These are phyloP conservation scores for Pestalotiopsis sp. DNA, from an alignment of 2,329 filamentous ascomycete species.

Conservation along the genomic window DNA sequence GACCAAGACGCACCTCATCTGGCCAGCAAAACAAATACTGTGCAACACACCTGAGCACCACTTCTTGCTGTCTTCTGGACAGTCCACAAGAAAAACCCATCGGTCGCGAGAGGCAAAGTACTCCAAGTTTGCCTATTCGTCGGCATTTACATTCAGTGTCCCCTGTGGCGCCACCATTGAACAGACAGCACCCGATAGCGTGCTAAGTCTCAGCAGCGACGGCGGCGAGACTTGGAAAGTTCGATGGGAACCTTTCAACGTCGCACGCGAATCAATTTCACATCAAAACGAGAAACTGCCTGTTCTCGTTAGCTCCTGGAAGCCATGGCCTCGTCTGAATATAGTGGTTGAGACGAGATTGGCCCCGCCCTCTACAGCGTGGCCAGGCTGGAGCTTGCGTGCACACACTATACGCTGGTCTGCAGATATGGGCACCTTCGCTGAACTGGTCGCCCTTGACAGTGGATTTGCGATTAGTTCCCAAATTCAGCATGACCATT, in stretches of 20 bases:
- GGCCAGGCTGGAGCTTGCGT: constrained; percentile 13
- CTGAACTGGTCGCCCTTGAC: background rate
- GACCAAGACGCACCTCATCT: constrained; percentile 3
- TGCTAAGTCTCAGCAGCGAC: constrained; percentile 33
- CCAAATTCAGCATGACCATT: background rate
- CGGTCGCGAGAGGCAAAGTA: constrained; percentile 48
- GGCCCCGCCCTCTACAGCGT: background rate
- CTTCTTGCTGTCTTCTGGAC: constrained; percentile 44
- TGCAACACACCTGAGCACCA: constrained; percentile 44
- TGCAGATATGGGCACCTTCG: too few relatives aligned
- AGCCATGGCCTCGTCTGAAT: background rate
- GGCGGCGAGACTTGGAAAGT: constrained; percentile 32
- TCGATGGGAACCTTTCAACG: constrained; percentile 11
- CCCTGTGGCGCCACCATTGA: constrained; percentile 38
- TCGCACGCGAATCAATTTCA: background rate
- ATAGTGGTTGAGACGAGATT: constrained; percentile 8
- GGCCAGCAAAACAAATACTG: constrained; percentile 46
- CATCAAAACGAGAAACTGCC: background rate
- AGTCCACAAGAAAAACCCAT: constrained; percentile 40
- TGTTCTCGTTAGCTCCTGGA: constrained; percentile 9
- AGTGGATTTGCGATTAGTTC: constrained; percentile 12
- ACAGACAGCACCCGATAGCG: constrained; percentile 38
- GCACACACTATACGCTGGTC: background rate
- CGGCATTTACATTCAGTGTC: constrained; percentile 48
- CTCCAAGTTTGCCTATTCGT: constrained; percentile 52